phyloP scores from a whole-genome alignment of 305 asterid species.

The Fraxinus platypoda region DNA sequence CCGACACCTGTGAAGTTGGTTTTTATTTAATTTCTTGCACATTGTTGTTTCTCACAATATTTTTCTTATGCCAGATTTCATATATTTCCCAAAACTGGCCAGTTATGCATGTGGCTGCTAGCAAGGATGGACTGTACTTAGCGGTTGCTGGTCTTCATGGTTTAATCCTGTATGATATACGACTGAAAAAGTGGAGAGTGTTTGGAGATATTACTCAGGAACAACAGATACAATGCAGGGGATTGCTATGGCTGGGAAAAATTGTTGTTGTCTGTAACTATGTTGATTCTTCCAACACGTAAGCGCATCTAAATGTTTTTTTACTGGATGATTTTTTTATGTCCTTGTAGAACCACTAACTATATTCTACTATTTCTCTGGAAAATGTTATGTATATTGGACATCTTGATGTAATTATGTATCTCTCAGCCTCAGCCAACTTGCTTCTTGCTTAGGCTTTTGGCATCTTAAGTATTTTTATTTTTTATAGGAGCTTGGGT shows the following conservation, averaged over 20 bases:
- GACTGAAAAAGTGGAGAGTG: slow-evolving; percentile 89
- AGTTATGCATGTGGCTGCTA: slow-evolving; percentile 94
- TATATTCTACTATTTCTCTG: background rate
- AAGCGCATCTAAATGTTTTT: slow-evolving; percentile 32
- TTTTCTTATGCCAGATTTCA: slow-evolving; percentile 63
- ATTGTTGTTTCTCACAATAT: slow-evolving; percentile 41
- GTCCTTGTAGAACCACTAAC: background rate
- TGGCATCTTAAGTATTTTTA: background rate
- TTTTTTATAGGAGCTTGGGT: background rate
- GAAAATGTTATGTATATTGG: background rate
- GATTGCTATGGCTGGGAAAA: slow-evolving; percentile 96
- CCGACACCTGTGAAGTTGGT: slow-evolving; percentile 11
- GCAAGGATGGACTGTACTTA: slow-evolving; percentile 96
- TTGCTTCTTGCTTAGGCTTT: background rate
- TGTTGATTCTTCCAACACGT: slow-evolving; percentile 74
- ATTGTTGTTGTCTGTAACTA: slow-evolving; percentile 96
- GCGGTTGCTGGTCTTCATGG: slow-evolving; percentile 99
- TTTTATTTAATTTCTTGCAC: slow-evolving; percentile 2
- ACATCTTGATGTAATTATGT: background rate
- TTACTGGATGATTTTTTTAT: background rate
- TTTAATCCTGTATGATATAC: slow-evolving; percentile 85
- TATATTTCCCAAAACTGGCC: slow-evolving; percentile 99
- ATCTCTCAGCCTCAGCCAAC: background rate
- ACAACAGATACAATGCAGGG: slow-evolving; percentile 95
- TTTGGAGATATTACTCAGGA: slow-evolving; percentile 98